These are phyloP conservation scores for Ascochyta rabiei DNA, from an alignment of 2,329 filamentous ascomycete genomes.

Conservation along the genomic window DNA sequence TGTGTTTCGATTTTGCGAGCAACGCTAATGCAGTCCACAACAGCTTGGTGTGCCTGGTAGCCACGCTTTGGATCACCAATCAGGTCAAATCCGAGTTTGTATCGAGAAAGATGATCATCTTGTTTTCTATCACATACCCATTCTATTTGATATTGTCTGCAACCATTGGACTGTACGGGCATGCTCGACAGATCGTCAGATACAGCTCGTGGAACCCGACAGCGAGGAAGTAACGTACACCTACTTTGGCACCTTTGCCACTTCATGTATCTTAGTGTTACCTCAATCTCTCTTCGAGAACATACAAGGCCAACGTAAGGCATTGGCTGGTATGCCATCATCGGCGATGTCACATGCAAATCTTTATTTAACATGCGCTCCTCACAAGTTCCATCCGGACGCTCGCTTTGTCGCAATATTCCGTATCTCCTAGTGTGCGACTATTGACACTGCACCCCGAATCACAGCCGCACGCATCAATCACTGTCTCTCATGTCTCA, in stretches of 20 bases:
- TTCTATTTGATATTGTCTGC: constrained; percentile 54
- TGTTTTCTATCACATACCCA: constrained; percentile 53
- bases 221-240: constrained; percentile 36
- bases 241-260: background rate
- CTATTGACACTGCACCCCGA: background rate
- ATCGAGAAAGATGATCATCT: constrained; percentile 47
- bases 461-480: background rate
- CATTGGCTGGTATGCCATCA: background rate
- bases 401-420: background rate
- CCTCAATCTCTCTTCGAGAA: background rate
- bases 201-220: constrained; percentile 59
- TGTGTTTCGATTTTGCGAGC: background rate
- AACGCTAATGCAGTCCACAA: constrained; percentile 23
- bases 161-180: constrained; percentile 55
- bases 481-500: background rate
- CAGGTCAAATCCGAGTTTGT: constrained; percentile 56
- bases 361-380: background rate
- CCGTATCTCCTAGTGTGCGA: background rate
- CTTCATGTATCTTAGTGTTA: background rate
- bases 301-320: background rate
- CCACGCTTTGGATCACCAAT: constrained; percentile 56
- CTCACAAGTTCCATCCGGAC: background rate
- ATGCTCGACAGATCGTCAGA: constrained; percentile 54
- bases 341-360: background rate
- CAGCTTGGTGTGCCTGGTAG: constrained; percentile 52